Evolutionary conservation across 192 early-diverging fungal genomes (phyloP).

Genomic region (Funneliformis mosseae): DNA sequence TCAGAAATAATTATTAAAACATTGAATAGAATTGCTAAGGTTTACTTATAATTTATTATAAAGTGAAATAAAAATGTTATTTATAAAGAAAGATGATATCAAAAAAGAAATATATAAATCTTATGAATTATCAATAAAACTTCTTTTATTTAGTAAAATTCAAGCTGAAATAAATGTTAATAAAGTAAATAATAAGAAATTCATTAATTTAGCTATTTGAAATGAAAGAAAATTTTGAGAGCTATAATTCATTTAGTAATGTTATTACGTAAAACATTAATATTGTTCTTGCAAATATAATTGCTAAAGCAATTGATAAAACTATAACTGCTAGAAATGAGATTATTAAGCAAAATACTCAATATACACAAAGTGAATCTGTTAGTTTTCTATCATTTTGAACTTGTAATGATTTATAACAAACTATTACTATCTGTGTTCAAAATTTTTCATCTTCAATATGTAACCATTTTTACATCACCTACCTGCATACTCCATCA

Average conservation of each 20-base stretch:
- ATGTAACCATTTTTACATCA: slow-evolving; percentile 1
- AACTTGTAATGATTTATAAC: slow-evolving; percentile 12
- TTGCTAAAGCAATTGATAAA: background rate
- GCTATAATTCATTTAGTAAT: background rate
- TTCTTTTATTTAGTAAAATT: too few species aligned
- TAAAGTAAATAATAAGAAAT: background rate
- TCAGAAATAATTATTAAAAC: too few species aligned
- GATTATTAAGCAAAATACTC: background rate
- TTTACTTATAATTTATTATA: background rate
- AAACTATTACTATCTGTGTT: slow-evolving; percentile 7
- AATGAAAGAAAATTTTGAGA: background rate
- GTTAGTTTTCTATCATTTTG: background rate
- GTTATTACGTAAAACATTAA: slow-evolving; percentile 18
- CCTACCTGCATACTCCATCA: background rate
- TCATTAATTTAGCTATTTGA: background rate
- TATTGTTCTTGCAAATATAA: background rate
- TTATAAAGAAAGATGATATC: background rate
- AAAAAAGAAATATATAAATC: background rate
- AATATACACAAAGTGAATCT: too few species aligned
- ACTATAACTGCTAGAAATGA: background rate
- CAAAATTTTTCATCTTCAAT: slow-evolving; percentile 16
- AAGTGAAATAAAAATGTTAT: background rate
- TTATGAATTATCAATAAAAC: background rate
- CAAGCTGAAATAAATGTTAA: background rate
- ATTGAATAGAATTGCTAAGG: too few species aligned